Percentiles rank a stretch among this genome's conserved stretches.
Evolutionary conservation across 2,329 filamentous ascomycete species (phyloP).

Genomic region (Alternaria sp.): DNA sequence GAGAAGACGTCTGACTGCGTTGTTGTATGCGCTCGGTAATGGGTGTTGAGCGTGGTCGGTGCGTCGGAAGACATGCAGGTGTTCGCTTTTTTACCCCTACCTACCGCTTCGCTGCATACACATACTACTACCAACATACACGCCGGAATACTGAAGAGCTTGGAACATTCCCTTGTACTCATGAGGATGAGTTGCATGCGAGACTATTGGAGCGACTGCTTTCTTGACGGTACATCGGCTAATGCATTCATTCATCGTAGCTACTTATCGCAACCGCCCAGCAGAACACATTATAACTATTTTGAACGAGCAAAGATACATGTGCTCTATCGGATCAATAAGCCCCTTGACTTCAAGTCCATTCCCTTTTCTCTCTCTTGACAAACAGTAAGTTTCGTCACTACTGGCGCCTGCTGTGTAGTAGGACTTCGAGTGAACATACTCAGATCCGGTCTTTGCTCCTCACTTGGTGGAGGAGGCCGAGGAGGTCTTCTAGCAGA

Average conservation of each 20-base stretch:
- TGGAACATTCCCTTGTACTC: not conserved
- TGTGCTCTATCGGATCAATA: not conserved
- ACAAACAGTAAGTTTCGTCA: conserved; percentile 8
- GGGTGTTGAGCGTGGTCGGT: not conserved
- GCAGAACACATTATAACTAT: not conserved
- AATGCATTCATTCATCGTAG: not conserved
- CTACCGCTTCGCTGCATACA: not conserved
- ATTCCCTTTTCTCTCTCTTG: not conserved
- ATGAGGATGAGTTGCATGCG: not conserved
- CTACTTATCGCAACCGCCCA: not conserved
- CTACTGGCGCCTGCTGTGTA: conserved; percentile 10
- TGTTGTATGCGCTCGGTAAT: not conserved
- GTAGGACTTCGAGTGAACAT: conserved; percentile 19
- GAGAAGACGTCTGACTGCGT: not conserved
- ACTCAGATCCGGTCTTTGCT: conserved; percentile 29
- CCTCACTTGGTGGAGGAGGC: conserved; percentile 27
- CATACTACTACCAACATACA: not conserved
- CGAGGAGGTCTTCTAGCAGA: conserved; percentile 19
- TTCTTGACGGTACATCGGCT: not conserved
- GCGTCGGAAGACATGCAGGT: not conserved
- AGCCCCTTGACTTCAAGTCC: not conserved
- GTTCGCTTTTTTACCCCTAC: not conserved
- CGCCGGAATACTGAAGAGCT: not conserved
- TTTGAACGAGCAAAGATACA: not conserved
- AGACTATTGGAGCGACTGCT: not conserved